Evolutionary conservation across 2,329 filamentous ascomycete species (phyloP).

Genomic region (Cryphonectria parasitica): DNA sequence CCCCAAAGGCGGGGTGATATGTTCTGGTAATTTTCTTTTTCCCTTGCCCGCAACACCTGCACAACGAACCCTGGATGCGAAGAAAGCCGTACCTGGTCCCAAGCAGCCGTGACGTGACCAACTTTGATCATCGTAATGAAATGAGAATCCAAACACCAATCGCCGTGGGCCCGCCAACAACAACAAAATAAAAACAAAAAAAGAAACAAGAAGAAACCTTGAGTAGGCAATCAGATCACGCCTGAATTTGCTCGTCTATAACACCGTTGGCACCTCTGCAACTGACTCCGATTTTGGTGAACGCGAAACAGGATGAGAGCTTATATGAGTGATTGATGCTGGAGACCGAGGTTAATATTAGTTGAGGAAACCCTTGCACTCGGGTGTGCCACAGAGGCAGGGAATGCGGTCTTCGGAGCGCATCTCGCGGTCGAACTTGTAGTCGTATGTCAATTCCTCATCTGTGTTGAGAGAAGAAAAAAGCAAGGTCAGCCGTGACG

Average conservation of each 20-base stretch:
- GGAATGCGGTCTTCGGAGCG: slow-evolving; percentile 94
- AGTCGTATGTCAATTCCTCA: slow-evolving; percentile 99
- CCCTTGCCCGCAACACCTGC: slow-evolving; percentile 32
- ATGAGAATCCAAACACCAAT: slow-evolving; percentile 16
- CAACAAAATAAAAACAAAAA: background rate
- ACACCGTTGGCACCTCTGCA: background rate
- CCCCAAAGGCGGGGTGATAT: background rate
- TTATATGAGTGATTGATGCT: background rate
- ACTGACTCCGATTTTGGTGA: background rate
- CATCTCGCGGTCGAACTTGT: slow-evolving; percentile 98
- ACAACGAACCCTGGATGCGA: slow-evolving; percentile 17
- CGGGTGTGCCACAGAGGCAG: slow-evolving; percentile 92
- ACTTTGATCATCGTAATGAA: slow-evolving; percentile 8
- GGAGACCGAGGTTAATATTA: slow-evolving; percentile 48
- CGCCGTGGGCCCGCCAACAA: background rate
- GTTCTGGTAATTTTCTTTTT: slow-evolving; percentile 32
- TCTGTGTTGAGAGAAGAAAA: slow-evolving; percentile 57
- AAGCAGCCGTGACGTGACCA: background rate
- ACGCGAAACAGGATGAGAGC: background rate
- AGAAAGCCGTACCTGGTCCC: background rate
- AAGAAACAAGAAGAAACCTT: too few relatives aligned
- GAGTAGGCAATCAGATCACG: background rate
- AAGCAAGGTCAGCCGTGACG: slow-evolving; percentile 35
- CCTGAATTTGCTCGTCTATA: slow-evolving; percentile 16
- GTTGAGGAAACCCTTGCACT: slow-evolving; percentile 99